A percentile compares a stretch with the other conserved stretches of the same genome.
These are phyloP conservation scores for Telopea speciosissima DNA, from an alignment of 177 flowering plant genomes.

Conservation along the genomic window DNA sequence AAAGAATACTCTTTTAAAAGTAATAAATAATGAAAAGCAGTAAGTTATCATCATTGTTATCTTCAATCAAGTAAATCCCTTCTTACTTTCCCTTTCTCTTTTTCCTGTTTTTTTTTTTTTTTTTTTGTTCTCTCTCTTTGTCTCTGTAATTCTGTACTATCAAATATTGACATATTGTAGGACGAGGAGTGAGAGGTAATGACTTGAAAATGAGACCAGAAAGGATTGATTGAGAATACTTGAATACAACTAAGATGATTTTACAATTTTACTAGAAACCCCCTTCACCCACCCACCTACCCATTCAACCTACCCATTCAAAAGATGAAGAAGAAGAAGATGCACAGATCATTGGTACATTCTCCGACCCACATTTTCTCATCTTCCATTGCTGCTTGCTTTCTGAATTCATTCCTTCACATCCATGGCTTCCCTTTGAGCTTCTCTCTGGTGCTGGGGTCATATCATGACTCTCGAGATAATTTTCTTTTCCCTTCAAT, in stretches of 20 bases:
- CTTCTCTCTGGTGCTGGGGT: no score
- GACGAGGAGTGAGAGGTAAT: conserved; percentile 6
- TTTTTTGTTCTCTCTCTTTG: conserved; percentile 2
- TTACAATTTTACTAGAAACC: conserved; percentile 33
- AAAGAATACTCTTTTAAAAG: no score
- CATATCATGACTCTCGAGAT: neutral
- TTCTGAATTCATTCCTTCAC: neutral
- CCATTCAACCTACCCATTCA: no score
- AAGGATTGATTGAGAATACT: conserved; percentile 20
- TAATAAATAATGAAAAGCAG: no score
- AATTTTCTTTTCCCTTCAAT: neutral
- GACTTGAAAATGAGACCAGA: conserved; percentile 4
- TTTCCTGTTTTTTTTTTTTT: no score
- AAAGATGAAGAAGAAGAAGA: no score
- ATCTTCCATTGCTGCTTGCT: neutral
- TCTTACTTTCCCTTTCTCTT: conserved; percentile 4
- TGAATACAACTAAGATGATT: conserved; percentile 33
- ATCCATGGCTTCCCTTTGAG: neutral
- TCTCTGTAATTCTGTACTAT: neutral
- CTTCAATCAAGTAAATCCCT: neutral
- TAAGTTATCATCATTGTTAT: no score
- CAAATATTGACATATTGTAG: conserved; percentile 6
- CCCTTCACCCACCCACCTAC: conserved; percentile 4
- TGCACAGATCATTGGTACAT: no score
- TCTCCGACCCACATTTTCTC: neutral